phyloP scores from a whole-genome alignment of 129 eudicot species.

The Flaveria linearis region DNA sequence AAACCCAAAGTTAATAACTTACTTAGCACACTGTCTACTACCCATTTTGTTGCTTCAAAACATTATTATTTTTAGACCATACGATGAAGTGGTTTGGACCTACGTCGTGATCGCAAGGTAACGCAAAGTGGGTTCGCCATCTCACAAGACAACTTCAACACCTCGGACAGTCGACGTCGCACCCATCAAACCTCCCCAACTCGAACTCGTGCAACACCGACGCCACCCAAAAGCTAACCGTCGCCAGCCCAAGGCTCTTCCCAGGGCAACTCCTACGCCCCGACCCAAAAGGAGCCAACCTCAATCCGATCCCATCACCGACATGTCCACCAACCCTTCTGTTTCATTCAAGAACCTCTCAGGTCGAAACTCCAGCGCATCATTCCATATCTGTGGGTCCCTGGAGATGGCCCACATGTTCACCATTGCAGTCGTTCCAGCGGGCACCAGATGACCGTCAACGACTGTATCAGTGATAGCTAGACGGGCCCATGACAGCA shows the following conservation, averaged over 20 bases:
- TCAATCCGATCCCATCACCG: slow-evolving; percentile 78
- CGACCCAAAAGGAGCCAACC: slow-evolving; percentile 93
- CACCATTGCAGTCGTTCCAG: slow-evolving; percentile 87
- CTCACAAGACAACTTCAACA: slow-evolving; percentile 70
- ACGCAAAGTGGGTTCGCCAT: slow-evolving; percentile 80
- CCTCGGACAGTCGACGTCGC: slow-evolving; percentile 61
- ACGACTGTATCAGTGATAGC: slow-evolving; percentile 55
- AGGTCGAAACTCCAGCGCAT: slow-evolving; percentile 65
- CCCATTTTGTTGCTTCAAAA: background rate
- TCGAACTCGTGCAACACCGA: slow-evolving; percentile 71
- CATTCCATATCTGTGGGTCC: slow-evolving; percentile 74
- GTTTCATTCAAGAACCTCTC: slow-evolving; percentile 52
- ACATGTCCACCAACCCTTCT: slow-evolving; percentile 35
- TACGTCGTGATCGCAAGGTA: slow-evolving; percentile 44
- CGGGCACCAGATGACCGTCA: slow-evolving; percentile 67
- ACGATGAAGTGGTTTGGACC: background rate
- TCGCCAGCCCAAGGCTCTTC: slow-evolving; percentile 62
- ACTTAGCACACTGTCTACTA: slow-evolving; percentile 12
- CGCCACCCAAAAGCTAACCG: slow-evolving; percentile 83
- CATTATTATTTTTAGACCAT: background rate
- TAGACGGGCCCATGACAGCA: slow-evolving; percentile 85
- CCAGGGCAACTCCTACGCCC: slow-evolving; percentile 90
- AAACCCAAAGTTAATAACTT: slow-evolving; percentile 2
- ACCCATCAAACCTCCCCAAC: slow-evolving; percentile 26
- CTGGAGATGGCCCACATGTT: slow-evolving; percentile 93